Evolutionary conservation across 2,329 filamentous ascomycete species (phyloP), one percentile per base, ranked within the genome.

Genomic region (Phyllachora maydis): DNA sequence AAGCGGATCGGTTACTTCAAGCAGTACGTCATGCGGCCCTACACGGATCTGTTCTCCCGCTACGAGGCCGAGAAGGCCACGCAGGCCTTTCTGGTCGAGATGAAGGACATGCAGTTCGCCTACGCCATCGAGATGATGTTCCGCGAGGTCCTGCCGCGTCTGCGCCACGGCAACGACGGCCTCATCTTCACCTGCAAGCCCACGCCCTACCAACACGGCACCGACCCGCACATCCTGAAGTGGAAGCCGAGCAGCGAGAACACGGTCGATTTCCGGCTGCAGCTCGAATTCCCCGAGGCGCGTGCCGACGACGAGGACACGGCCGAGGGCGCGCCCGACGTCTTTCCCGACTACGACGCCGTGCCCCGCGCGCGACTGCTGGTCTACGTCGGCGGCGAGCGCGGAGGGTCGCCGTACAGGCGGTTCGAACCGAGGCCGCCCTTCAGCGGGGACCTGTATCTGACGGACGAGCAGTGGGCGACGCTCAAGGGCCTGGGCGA

Each of bases 191-290:
- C 88, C n/a, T 92, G 85, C 50, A 70, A 78, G 32, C 74, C 69
- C 36, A 81, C 78, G 11, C 63, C 73, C 7, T 98, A 98, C 53
- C 72, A 73, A 36, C 73, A 76, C 34, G 88, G 88, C 34, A 98
- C 88, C 8, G 88, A 98, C 47, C 66, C 67, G 23, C 74, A 92
- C 44, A 98, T 93, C 32, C 56, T 98, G 18, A 98, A 98, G 47
- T 98, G 88, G 88, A 98, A 98, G 50, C 82, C 85, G 1, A 79
- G 81, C 4, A 61, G 78, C 33, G 88, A 98, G 46, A 98, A 98
- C 52, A 91, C 82, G 0, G 69, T 98, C 35, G 88, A 98, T 45
- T 93, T 92, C 45, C 65, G 75, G 19, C 60, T 95, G 36, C 65
- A 65, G 24, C 60, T 98, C 20, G 57, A 63, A 8, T 95, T 93